Conservation (phyloP, 2,329 filamentous ascomycete species). For the Ophiostoma novo-ulmi region DNA sequence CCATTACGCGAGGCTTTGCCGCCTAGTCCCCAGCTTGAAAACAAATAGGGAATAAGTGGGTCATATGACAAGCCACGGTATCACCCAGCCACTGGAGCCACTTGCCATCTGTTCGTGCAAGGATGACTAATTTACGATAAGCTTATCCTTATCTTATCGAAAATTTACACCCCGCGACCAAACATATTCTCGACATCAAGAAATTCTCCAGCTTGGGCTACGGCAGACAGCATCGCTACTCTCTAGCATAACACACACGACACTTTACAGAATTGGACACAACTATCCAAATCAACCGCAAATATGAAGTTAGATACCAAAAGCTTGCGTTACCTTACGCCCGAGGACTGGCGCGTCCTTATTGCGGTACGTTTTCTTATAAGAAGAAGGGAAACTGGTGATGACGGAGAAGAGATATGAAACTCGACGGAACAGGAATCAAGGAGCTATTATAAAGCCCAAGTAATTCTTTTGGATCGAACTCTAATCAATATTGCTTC, state of each 20-base stretch:
- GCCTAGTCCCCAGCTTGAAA: conserved; percentile 30
- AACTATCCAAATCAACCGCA: conserved; percentile 16
- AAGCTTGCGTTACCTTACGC: conserved; percentile 82
- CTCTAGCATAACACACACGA: not conserved
- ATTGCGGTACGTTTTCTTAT: conserved; percentile 62
- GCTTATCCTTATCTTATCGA: conserved; percentile 21
- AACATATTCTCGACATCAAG: conserved; percentile 18
- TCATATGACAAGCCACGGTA: conserved; percentile 13
- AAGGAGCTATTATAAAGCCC: too few species aligned
- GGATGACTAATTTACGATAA: conserved; percentile 11
- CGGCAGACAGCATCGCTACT: not conserved
- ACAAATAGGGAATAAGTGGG: conserved; percentile 19
- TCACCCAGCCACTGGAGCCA: conserved; percentile 20
- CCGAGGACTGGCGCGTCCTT: conserved; percentile 93
- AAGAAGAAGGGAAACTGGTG: not conserved
- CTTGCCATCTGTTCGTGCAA: not conserved
- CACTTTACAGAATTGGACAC: not conserved
- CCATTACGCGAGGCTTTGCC: conserved; percentile 38
- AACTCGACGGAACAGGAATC: not conserved
- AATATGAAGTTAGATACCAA: conserved; percentile 93
- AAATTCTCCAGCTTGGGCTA: conserved; percentile 16
- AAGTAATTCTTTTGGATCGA: not conserved
- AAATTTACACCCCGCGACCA: conserved; percentile 19
- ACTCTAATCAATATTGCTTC: conserved; percentile 26
- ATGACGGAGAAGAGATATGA: not conserved